phyloP scores from a whole-genome alignment of 257 asterid genomes.

The Petunia secreta region DNA sequence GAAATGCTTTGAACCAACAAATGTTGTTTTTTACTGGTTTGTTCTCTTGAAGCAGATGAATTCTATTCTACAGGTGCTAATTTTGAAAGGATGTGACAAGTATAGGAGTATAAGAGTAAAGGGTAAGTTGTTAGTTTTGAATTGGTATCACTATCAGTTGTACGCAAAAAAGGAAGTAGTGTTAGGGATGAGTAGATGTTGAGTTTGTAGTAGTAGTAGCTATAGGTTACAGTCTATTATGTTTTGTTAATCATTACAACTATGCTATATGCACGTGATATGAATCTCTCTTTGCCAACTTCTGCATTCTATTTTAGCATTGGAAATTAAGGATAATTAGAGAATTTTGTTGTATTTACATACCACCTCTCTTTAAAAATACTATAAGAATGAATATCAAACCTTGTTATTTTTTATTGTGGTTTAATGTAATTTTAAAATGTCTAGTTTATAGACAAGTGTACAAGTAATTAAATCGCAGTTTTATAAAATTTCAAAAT shows the following conservation, averaged over 20 bases:
- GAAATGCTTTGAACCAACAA: conserved; percentile 17
- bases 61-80: conserved; percentile 1
- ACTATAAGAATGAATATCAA: background rate
- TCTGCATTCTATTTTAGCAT: background rate
- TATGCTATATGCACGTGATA: conserved; percentile 10
- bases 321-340: background rate
- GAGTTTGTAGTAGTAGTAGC: background rate
- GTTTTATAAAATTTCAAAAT: background rate
- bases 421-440: background rate
- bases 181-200: background rate
- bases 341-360: too few species aligned
- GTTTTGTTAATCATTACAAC: conserved; percentile 15
- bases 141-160: background rate
- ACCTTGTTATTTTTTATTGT: background rate
- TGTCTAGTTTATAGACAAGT: background rate
- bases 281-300: conserved; percentile 11
- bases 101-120: background rate
- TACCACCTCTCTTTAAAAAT: background rate
- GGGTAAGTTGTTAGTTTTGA: background rate
- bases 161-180: background rate
- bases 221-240: background rate
- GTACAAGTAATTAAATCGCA: too few species aligned
- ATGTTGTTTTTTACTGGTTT: background rate
- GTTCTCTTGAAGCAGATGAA: background rate
- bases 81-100: background rate